Evolutionary conservation across 768 basidiomycete species (phyloP).

Genomic region (Sistotremastrum suecicum): DNA sequence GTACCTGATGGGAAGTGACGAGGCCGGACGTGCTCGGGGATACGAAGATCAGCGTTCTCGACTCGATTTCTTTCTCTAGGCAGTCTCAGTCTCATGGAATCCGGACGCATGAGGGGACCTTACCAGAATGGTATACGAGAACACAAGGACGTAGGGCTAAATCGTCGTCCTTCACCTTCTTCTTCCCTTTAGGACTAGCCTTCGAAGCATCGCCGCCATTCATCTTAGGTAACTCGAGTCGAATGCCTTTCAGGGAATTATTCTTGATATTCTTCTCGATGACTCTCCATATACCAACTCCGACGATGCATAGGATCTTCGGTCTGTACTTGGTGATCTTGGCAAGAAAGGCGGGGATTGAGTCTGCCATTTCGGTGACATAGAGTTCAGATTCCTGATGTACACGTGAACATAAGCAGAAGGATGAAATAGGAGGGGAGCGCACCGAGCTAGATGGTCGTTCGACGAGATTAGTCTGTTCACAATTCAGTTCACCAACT

Average conservation of each 20-base stretch:
- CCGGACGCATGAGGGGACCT: not conserved
- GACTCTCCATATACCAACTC: conserved; percentile 47
- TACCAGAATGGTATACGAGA: not conserved
- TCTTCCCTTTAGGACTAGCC: not conserved
- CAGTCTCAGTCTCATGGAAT: not conserved
- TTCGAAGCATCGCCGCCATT: not conserved
- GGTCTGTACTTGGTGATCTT: conserved; percentile 50
- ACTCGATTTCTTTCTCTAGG: not conserved
- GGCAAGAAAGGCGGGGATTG: conserved; percentile 41
- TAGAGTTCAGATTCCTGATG: conserved; percentile 43
- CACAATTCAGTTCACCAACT: no score
- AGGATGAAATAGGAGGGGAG: conserved; percentile 1
- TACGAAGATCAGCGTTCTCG: conserved; percentile 51
- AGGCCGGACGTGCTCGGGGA: conserved; percentile 66
- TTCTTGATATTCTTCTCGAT: conserved; percentile 23
- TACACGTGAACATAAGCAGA: not conserved
- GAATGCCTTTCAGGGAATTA: conserved; percentile 6
- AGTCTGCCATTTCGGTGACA: conserved; percentile 30
- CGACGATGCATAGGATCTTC: conserved; percentile 63
- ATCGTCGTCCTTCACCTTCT: not conserved
- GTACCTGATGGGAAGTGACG: conserved; percentile 64
- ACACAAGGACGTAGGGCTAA: conserved; percentile 5
- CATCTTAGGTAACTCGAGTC: conserved; percentile 4
- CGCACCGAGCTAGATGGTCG: conserved; percentile 52
- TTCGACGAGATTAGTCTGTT: conserved; percentile 62